Conservation (phyloP, 108 stramenopile species). For the Nitzschia sp. region DNA sequence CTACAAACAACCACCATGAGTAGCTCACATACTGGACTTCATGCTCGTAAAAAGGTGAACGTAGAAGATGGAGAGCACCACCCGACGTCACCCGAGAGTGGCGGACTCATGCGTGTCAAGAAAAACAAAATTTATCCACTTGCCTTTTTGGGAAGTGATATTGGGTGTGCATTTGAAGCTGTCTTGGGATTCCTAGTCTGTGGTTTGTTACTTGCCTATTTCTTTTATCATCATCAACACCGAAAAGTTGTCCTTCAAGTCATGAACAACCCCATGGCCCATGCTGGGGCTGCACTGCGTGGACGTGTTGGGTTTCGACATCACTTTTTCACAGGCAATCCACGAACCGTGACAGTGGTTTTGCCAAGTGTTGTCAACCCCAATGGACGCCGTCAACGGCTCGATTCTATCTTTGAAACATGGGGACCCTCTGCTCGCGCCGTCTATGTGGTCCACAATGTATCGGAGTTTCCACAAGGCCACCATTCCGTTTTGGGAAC, state of each 20-base stretch:
- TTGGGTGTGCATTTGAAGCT: conserved; percentile 35
- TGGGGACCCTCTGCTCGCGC: conserved; percentile 76
- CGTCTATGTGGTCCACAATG: conserved; percentile 69
- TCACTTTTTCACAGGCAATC: conserved; percentile 49
- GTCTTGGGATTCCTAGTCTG: conserved; percentile 35
- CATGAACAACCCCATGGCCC: conserved; percentile 40
- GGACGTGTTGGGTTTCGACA: conserved; percentile 49
- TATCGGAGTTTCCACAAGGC: conserved; percentile 55
- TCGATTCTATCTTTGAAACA: conserved; percentile 73
- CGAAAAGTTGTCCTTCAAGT: conserved; percentile 47
- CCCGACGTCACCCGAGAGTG: conserved; percentile 3
- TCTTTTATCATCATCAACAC: conserved; percentile 47
- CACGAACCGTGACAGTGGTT: conserved; percentile 74
- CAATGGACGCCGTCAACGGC: conserved; percentile 48
- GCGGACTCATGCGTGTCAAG: not conserved
- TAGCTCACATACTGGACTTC: conserved; percentile 15
- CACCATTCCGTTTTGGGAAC: conserved; percentile 40
- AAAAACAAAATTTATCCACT: conserved; percentile 6
- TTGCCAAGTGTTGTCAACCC: conserved; percentile 81
- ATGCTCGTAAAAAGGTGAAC: conserved; percentile 17
- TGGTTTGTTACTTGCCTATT: conserved; percentile 44
- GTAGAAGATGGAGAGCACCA: not conserved
- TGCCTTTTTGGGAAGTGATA: conserved; percentile 29
- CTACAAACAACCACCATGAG: not conserved
- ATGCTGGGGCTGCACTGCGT: conserved; percentile 25